Percentiles rank a stretch among this genome's conserved stretches.
These are phyloP conservation scores for Komagataella phaffii DNA, from an alignment of 805 yeast species.

Conservation along the genomic window DNA sequence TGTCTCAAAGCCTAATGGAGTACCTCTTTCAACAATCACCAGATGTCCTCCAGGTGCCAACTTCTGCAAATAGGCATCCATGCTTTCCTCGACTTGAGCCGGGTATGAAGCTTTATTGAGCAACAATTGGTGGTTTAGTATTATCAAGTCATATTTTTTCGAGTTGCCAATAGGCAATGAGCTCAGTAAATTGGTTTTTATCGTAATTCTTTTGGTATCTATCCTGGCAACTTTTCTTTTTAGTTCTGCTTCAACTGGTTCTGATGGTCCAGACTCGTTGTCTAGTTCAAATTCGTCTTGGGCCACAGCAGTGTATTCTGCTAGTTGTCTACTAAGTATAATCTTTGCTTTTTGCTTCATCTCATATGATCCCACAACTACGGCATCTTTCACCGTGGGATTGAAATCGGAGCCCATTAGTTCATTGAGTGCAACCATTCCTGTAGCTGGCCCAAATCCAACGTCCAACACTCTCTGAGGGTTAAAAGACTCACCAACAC, in stretches of 20 bases:
- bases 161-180: conserved; percentile 29
- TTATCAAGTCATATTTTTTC: conserved; percentile 64
- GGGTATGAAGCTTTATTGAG: conserved; percentile 51
- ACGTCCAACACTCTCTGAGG: conserved; percentile 66
- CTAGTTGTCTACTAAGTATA: conserved; percentile 54
- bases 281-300: conserved; percentile 2
- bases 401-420: conserved; percentile 52
- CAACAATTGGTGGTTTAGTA: conserved; percentile 69
- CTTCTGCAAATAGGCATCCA: conserved; percentile 44
- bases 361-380: conserved; percentile 50
- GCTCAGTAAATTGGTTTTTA: conserved; percentile 42
- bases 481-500: conserved; percentile 39
- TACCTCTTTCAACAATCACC: conserved; percentile 78
- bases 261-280: conserved; percentile 5
- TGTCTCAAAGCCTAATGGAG: conserved; percentile 77
- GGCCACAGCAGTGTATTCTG: conserved; percentile 22
- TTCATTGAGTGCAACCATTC: conserved; percentile 80
- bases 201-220: conserved; percentile 38
- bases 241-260: conserved; percentile 2
- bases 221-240: conserved; percentile 32
- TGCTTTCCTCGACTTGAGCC: conserved; percentile 53
- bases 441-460: conserved; percentile 88
- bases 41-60: conserved; percentile 71
- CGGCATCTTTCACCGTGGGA: conserved; percentile 57
- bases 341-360: conserved; percentile 78